Base-by-base conservation (phyloP, 768 basidiomycete genomes). In the Cystofilobasidium macerans region DNA sequence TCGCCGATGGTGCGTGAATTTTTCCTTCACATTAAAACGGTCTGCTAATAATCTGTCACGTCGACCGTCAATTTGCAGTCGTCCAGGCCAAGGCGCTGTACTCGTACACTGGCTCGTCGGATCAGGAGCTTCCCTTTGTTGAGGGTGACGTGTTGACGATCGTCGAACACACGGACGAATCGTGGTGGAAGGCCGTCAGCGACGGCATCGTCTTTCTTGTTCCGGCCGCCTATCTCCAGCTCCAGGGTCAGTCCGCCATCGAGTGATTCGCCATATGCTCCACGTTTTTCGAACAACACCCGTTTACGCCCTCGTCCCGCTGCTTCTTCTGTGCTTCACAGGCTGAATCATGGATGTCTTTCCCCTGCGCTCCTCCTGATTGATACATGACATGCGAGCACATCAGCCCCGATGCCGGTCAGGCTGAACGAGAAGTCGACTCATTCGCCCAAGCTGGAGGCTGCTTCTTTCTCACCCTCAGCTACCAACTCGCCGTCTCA, bases 101-200 rank as follows among this genome's bases (percentile, higher is more conserved):
- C 74, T 76, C 85, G 0, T 98, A 97, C 73, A 77, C 79, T 7
- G 85, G 84, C 30, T 75, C 76, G 48, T 86, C 82, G 67, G 72
- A 83, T 20, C 92, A 97, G 70, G 92, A 97, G 73, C 79, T 93
- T n/a, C 80, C 88, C 0, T 89, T 97, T 73, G 77, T 77, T 9
- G 90, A 90, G 77, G 91, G 88, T 66, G 88, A 94, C 64, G 74
- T 77, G 38, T 77, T 97, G 43, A 79, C 80, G 11, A 84, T 99
- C 69, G 81, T 97, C 65, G 95, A 99, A 73, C 82, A 77, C 56
- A 82, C 82, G 62, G 95, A 97, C 70, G 80, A 79, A 61, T 88
- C 89, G 71, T 98, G 95, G 95, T 98, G 89, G 89, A 97, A 93
- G 79, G 87, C 86, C 43, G 93, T 97, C 78, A 82, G 83, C 72